Evolutionary conservation across 2,329 filamentous ascomycete genomes (phyloP), one percentile per base, ranked within the genome.

Genomic region (Monilinia aucupariae): DNA sequence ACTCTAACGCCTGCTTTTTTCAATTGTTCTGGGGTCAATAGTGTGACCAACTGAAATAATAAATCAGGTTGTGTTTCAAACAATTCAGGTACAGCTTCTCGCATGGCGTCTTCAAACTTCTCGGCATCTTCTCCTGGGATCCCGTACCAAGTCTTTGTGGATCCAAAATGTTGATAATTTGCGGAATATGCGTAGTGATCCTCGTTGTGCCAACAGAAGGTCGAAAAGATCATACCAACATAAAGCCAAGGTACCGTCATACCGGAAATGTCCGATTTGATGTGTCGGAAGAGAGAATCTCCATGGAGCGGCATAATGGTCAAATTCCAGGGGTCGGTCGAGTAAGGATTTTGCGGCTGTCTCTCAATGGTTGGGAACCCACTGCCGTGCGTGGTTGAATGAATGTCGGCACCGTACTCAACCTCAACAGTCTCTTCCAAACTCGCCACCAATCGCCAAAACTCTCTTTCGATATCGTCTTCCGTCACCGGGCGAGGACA

Each of bases 161-260:
- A 92, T 12, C 94, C 94, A 71, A 99, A 96, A 71, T 99, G 94
- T 74, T 99, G 94, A 71, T 97, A 99, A 69, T 99, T 99, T 59
- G 94, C 90, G 0, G 94, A 99, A 74, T 97, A 99, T 2, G 94
- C 89, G 74, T 96, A 97, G 73, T 99, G 94, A 72, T 99, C 94
- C 73, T 99, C 94, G 67, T 96, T 97, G 75, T 99, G 94, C 94
- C 94, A 99, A 76, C 94, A 99, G 73, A 99, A 99, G 0, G 94
- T 97, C 0, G 94, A 99, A 74, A 99, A 99, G 47, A 96, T 96
- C 94, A 99, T 99, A 66, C 94, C 94, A 4, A 99, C 94, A 73
- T 99, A 99, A 4, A 99, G 86, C 94, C 94, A 99, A 0, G 94
- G 94, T 9, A 99, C 93, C 0, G 94, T 99, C 94, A 99, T 99